Conservation (phyloP, 768 basidiomycete genomes). For the Rhodotorula diobovata region DNA sequence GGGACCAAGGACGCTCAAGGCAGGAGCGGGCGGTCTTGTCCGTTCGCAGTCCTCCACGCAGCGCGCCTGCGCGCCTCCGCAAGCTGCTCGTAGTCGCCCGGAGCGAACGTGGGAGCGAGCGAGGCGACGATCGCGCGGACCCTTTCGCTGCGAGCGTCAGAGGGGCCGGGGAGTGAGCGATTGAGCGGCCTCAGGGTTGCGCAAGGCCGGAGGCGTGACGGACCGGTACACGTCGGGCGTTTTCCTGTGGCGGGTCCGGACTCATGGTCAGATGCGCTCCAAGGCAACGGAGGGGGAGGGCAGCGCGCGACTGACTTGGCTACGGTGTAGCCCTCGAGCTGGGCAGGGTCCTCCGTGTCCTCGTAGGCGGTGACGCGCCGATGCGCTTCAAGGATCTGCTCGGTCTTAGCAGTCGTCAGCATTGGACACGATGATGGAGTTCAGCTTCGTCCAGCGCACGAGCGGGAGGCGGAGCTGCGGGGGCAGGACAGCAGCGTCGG, state of each 20-base stretch:
- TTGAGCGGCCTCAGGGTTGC: not conserved
- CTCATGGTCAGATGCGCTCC: no score
- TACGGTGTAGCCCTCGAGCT: no score
- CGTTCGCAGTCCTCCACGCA: no score
- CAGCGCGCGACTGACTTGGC: no score
- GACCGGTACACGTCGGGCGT: not conserved
- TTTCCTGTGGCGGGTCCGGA: not conserved
- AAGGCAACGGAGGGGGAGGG: no score
- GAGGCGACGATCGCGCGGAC: not conserved
- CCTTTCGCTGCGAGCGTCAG: not conserved
- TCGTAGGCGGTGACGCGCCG: no score
- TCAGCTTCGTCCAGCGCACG: not conserved
- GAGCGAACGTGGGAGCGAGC: not conserved
- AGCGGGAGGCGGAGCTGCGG: not conserved
- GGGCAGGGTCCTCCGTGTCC: no score
- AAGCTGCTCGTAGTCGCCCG: not conserved
- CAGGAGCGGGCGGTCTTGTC: no score
- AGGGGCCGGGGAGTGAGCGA: no score
- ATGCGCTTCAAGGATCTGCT: no score
- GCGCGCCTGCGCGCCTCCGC: not conserved
- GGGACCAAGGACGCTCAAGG: no score
- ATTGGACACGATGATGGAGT: accelerated
- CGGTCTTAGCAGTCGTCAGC: not conserved
- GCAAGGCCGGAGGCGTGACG: not conserved
- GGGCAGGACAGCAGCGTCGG: not conserved